Base-by-base conservation (phyloP, 2,329 filamentous ascomycete species). In the Colletotrichum endophyticum region DNA sequence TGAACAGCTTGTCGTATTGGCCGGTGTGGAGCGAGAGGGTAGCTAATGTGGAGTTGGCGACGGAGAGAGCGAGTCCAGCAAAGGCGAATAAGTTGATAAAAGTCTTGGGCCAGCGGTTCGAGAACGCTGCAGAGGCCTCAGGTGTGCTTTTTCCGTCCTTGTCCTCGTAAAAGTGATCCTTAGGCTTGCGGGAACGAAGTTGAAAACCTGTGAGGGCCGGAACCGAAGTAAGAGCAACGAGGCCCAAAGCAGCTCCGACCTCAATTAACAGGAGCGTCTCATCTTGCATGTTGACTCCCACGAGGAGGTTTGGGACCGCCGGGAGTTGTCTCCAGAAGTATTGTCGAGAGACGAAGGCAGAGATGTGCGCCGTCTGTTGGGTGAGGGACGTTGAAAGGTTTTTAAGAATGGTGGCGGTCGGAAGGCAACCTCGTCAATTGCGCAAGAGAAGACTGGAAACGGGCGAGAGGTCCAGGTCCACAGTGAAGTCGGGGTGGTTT, bases 91-190 rank as follows among this genome's bases (percentile, higher is more conserved):
- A 39, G 6, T 91, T 81, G 61, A 94, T 86, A 27, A 87, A 81
- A 6, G 86, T 77, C 81, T 93, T 94, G 70, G 92, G 89, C 73
- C 88, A 80, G 73, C 86, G 90, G 78, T 91, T 89, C 32, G 93
- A 94, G 81, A 93, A 96, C 53, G 87, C 88, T 27, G 88, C 88
- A 69, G 92, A 82, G 2, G 92, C 92, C 81, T 94, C 92, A 56
- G 91, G 88, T 0, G 92, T 94, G 36, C 93, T 93, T 78, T 89
- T 88, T 66, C 94, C 94, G 84, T 96, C 94, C 77, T 89, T 85
- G 81, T 96, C 94, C 79, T 92, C 86, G 80, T 96, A 96, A 15
- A 88, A 85, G 13, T 88, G 84, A 56, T 89, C 85, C 73, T 74
- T 78, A 11, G 85, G 83, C 6, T 81, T 81, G 28, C 83, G 82